Base-by-base conservation (phyloP, 176 grass and related monocot species). In the Musa acuminata region DNA sequence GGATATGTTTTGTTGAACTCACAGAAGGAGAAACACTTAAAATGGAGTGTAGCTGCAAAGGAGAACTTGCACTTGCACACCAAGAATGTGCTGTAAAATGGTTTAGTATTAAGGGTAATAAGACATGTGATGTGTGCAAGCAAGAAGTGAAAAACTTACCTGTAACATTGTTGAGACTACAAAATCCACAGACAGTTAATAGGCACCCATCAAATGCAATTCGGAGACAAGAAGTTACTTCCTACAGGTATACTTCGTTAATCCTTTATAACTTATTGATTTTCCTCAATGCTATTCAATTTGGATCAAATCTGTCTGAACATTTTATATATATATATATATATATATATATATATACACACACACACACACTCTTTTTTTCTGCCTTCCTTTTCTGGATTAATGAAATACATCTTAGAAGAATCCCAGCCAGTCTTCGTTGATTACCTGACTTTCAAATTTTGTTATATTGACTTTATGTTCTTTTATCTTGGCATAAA, bases 41-140 rank as follows among this genome's bases (percentile, higher is more conserved):
- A 89, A 83, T 99, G 95, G 95, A 99, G 70, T 99, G 95, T 76
- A 94, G 90, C 64, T 99, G 95, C 88, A 99, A 99, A 87, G 95
- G 95, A 78, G 95, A 99, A 70, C 91, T 99, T 72, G 90, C 95
- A 27, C 85, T 99, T 80, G 95, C 91, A 11, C 95, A 99, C 82
- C 88, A 99, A 82, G 95, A 99, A 23, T 99, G 95, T 82, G 95
- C 95, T 53, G 70, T 99, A 73, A 99, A 99, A 88, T 99, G 95
- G 95, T 99, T 99, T 86, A 99, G 90, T 72, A 94, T 99, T 60
- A 99, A 99, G 71, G 95, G 95, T 58, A 99, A 99, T 55, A 99
- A 99, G 82, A 99, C 85, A 71, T 99, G 95, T 77, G 95, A 99
- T 81, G 79, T 99, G 11, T 99, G 95, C 66, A 91, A 82, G 70